Conservation (phyloP, 2,329 filamentous ascomycete genomes). For the Venturiaceae sp. region DNA sequence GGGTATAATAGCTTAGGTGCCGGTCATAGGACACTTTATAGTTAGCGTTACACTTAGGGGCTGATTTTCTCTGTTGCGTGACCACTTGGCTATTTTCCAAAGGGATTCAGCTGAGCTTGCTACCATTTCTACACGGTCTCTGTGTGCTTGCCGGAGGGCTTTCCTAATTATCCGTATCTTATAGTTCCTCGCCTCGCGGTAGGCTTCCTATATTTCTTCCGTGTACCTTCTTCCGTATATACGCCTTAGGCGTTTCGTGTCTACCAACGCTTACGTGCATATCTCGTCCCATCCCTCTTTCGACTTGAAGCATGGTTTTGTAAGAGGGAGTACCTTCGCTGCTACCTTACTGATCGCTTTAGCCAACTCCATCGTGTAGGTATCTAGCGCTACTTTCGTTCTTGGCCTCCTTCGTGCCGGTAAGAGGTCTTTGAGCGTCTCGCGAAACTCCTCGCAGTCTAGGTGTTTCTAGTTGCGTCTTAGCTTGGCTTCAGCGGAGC, state of each 20-base stretch:
- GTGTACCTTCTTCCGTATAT: neutral
- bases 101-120: neutral
- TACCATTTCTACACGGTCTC: slow-evolving; percentile 10
- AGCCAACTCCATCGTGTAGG: slow-evolving; percentile 10
- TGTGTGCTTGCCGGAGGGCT: slow-evolving; percentile 3
- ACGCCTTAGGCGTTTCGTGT: slow-evolving; percentile 12
- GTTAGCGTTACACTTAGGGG: no score
- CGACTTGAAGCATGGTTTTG: no score
- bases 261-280: slow-evolving; percentile 9
- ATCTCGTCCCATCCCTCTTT: no score
- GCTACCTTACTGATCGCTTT: slow-evolving; percentile 9
- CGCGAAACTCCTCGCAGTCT: slow-evolving; percentile 3
- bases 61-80: slow-evolving; percentile 7
- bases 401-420: slow-evolving; percentile 10
- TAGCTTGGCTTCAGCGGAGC: neutral
- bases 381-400: slow-evolving; percentile 11
- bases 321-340: no score
- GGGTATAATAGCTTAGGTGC: no score
- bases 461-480: slow-evolving; percentile 8
- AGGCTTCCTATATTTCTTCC: neutral
- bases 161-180: slow-evolving; percentile 4
- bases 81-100: slow-evolving; percentile 9
- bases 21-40: no score
- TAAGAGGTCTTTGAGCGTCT: slow-evolving; percentile 9
- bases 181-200: neutral